Evolutionary conservation across 108 stramenopile species (phyloP), one percentile per base, ranked within the genome.

Genomic region (Licmophora abbreviata): DNA sequence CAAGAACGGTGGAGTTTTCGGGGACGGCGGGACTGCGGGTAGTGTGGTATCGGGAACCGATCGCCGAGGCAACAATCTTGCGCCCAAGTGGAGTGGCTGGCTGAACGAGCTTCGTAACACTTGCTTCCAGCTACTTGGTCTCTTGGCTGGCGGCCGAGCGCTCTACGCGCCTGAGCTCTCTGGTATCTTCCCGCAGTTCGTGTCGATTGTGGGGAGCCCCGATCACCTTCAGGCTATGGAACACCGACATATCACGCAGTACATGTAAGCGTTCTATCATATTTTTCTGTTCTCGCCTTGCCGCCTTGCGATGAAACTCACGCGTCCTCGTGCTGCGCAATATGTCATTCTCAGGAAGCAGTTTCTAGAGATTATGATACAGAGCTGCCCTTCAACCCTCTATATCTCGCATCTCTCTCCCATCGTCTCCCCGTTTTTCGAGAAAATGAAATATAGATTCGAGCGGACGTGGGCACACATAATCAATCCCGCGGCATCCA

Each of bases 31-130:
- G 0, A 86, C 85, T n/a, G 89, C 89, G 18, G 89, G 89, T 22
- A 91, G 81, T 54, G 65, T 91, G 21, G 80, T 85, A 21, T 40
- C 80, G 26, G 89, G 89, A 21, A 67, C 65, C 25, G 73, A 77
- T 63, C 67, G 89, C 31, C 57, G 89, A 54, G 80, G 76, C 54
- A 54, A 65, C 51, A 93, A 93, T 59, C 58, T 93, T 9, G 76
- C 76, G 5, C 87, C 92, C 4, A 70, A 58, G 59, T 93, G 92
- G 92, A 81, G 82, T 68, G 82, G 87, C 41, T 93, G 92, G 92
- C 61, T 93, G 29, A 88, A 85, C 49, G 92, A 93, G 51, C 51
- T 89, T 24, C 71, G 87, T 20, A 84, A 88, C 45, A 66, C 74
- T 8, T 71, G 71, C 34, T 79, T 93, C 43, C 92, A 93, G 56